Percentiles rank a stretch among this genome's conserved stretches.
These are phyloP conservation scores for Cicer yamashitae DNA, from an alignment of 306 rosid genomes.

Conservation along the genomic window DNA sequence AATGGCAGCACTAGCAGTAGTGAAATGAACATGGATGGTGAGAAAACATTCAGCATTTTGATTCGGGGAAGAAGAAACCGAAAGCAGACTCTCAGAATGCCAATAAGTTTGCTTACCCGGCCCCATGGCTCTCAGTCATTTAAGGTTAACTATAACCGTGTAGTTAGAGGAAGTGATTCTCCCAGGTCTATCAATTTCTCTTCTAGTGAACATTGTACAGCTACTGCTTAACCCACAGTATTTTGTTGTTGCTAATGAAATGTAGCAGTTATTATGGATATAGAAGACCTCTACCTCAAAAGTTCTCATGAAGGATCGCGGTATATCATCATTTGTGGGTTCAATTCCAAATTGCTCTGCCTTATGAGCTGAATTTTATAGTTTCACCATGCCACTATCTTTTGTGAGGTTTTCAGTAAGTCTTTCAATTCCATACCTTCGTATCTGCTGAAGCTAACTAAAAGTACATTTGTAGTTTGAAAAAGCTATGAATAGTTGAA, in stretches of 20 bases:
- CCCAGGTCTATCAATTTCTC: conserved; percentile 66
- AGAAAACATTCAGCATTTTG: conserved; percentile 92
- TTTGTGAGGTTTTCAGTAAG: conserved; percentile 55
- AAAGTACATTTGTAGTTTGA: conserved; percentile 29
- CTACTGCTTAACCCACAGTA: conserved; percentile 64
- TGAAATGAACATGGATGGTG: conserved; percentile 67
- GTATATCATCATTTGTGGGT: conserved; percentile 42
- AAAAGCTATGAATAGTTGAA: conserved; percentile 22
- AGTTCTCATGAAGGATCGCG: conserved; percentile 39
- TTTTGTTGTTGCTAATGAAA: conserved; percentile 42
- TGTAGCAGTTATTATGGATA: conserved; percentile 42
- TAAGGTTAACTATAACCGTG: conserved; percentile 81
- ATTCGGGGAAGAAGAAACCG: conserved; percentile 92
- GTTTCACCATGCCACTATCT: conserved; percentile 35
- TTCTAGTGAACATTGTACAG: conserved; percentile 72
- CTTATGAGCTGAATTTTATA: conserved; percentile 39
- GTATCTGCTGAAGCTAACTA: conserved; percentile 28
- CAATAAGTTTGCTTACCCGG: conserved; percentile 87
- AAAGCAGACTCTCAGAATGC: conserved; percentile 92
- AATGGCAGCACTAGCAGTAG: conserved; percentile 46
- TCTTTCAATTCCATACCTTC: conserved; percentile 40
- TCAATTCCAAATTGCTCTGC: conserved; percentile 44
- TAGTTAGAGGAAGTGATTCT: conserved; percentile 81
- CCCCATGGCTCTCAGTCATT: conserved; percentile 95
- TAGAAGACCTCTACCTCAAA: conserved; percentile 38